Percentiles rank a stretch among this genome's conserved stretches.
Evolutionary conservation across 257 asterid species (phyloP).

Genomic region (Apocynum venetum): DNA sequence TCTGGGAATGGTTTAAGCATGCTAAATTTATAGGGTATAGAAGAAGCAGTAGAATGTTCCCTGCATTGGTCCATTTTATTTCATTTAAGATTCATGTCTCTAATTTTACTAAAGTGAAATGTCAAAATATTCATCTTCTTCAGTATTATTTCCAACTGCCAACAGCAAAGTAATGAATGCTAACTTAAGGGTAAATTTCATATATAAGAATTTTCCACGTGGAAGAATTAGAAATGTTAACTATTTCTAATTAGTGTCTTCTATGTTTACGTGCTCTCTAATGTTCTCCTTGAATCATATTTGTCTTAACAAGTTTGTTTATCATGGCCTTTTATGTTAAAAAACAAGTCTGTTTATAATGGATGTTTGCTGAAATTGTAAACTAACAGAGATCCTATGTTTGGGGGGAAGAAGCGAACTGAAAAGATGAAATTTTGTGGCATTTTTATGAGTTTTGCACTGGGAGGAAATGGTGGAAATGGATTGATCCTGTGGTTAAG

Average conservation of each 20-base stretch:
- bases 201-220: background rate
- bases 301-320: background rate
- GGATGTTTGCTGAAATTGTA: background rate
- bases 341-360: background rate
- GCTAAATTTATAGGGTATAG: background rate
- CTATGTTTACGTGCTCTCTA: background rate
- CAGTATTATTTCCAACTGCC: background rate
- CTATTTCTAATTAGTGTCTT: background rate
- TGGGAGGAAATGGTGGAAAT: background rate
- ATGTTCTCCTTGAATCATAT: background rate
- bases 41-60: background rate
- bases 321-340: too few species aligned
- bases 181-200: background rate
- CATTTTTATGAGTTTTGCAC: background rate
- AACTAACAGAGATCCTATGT: background rate
- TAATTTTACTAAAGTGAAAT: background rate
- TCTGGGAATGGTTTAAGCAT: slow-evolving; percentile 20
- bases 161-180: background rate
- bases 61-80: background rate
- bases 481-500: background rate
- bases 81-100: background rate
- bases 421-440: background rate
- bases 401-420: background rate
- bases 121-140: background rate
- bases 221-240: background rate